These are phyloP conservation scores for Cadophora luteo-olivacea DNA, from an alignment of 2,329 filamentous ascomycete species.

Conservation along the genomic window DNA sequence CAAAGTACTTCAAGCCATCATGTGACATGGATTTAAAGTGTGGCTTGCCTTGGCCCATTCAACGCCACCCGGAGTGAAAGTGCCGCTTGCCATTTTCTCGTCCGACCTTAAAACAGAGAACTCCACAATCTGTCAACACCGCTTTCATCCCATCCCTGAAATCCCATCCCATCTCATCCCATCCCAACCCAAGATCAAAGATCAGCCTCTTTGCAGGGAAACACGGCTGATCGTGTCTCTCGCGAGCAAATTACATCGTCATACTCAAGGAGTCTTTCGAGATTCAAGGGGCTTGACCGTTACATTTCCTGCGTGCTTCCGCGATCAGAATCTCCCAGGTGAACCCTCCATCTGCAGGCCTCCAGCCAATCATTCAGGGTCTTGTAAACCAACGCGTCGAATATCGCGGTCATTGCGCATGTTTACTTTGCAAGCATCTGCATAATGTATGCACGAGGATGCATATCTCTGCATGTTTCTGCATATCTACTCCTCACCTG, in stretches of 20 bases:
- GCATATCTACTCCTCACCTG: neutral
- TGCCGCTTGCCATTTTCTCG: neutral
- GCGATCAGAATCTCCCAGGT: neutral
- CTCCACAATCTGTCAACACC: neutral
- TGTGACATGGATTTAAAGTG: constrained; percentile 16
- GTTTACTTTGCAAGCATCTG: neutral
- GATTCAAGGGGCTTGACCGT: neutral
- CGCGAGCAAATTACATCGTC: neutral
- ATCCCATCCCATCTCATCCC: neutral
- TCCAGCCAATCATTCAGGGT: constrained; percentile 4
- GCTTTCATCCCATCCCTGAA: neutral
- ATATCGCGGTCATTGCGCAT: neutral
- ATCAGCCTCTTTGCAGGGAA: neutral
- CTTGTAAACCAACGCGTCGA: neutral
- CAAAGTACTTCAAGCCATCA: constrained; percentile 8
- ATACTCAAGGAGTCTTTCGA: neutral
- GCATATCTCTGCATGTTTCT: neutral
- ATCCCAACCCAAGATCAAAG: neutral
- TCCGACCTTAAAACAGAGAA: neutral
- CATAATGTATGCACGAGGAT: neutral
- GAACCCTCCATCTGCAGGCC: neutral
- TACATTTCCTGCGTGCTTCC: constrained; percentile 9
- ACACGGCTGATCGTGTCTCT: neutral
- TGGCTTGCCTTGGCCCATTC: neutral
- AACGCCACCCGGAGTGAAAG: constrained; percentile 4